phyloP scores from a whole-genome alignment of 441 rosid genomes.

The Biscutella laevigata region DNA sequence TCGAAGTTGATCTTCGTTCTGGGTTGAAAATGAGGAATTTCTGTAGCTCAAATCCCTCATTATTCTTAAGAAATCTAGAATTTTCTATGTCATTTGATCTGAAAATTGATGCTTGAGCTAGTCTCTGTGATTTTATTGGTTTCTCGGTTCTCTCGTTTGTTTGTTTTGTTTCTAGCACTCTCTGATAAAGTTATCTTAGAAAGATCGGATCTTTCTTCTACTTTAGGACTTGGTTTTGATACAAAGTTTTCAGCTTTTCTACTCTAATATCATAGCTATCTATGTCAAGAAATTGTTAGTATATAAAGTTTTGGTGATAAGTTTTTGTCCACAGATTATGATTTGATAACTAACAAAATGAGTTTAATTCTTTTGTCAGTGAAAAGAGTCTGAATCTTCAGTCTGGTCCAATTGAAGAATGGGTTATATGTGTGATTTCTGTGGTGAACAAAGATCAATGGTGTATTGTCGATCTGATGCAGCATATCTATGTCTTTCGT shows the following conservation, averaged over 20 bases:
- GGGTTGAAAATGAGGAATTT: not conserved
- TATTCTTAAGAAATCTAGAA: slow-evolving; percentile 1
- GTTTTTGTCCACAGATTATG: not conserved
- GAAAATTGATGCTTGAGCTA: not conserved
- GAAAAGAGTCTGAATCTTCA: slow-evolving; percentile 8
- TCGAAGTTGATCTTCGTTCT: slow-evolving; percentile 7
- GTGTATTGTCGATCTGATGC: slow-evolving; percentile 88
- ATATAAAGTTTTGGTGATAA: not conserved
- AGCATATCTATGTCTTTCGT: slow-evolving; percentile 77
- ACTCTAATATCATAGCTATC: no score
- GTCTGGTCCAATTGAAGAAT: slow-evolving; percentile 28
- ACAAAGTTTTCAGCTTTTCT: slow-evolving; percentile 1
- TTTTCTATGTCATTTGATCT: slow-evolving; percentile 3
- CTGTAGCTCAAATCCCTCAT: not conserved
- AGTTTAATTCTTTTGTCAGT: slow-evolving; percentile 7
- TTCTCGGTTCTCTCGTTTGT: not conserved
- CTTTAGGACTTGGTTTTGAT: not conserved
- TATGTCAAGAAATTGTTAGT: not conserved
- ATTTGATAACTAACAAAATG: not conserved
- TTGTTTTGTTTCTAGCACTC: not conserved
- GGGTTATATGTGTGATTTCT: slow-evolving; percentile 87
- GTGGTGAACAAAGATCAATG: slow-evolving; percentile 73
- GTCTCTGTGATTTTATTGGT: not conserved
- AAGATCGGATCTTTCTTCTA: not conserved
- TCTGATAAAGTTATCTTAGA: not conserved